Percentiles rank a stretch among this genome's conserved stretches.
Evolutionary conservation across 345 rosid species (phyloP).

Genomic region (Murraya paniculata): DNA sequence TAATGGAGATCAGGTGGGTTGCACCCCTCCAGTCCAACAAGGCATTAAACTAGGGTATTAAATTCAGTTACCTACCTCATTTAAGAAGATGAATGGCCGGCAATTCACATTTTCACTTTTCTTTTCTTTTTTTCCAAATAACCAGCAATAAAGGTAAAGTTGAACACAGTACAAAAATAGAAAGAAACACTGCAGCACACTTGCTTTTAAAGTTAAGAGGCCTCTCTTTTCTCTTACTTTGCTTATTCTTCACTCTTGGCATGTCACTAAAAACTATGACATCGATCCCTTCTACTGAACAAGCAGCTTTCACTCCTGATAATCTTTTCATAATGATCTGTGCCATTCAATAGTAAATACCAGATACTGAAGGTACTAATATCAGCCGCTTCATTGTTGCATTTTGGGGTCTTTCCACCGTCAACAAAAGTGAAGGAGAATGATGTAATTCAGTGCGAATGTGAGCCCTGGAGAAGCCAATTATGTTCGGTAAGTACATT

Average conservation of each 20-base stretch:
- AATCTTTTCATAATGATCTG: background rate
- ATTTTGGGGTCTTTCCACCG: background rate
- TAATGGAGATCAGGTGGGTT: conserved; percentile 1
- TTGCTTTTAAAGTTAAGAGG: conserved; percentile 12
- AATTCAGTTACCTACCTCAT: conserved; percentile 27
- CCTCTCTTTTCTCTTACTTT: conserved; percentile 27
- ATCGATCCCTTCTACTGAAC: conserved; percentile 26
- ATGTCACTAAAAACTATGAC: conserved; percentile 29
- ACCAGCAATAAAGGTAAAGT: conserved; percentile 1
- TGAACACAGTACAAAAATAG: background rate
- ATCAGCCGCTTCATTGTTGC: background rate
- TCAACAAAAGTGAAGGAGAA: background rate
- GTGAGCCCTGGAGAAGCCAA: background rate
- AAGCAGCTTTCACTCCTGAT: conserved; percentile 22
- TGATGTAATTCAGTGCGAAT: background rate
- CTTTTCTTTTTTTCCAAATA: background rate
- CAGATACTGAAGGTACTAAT: background rate
- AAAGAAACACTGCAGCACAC: background rate
- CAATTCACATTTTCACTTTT: background rate
- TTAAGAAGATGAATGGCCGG: background rate
- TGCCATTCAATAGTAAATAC: background rate
- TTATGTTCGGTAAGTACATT: background rate
- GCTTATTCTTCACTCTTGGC: conserved; percentile 60
- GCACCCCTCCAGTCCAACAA: conserved; percentile 5
- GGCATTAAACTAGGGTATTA: conserved; percentile 21